Evolutionary conservation across 1,284 basidiomycete species (phyloP).

Genomic region (Trichosporon sp.): DNA sequence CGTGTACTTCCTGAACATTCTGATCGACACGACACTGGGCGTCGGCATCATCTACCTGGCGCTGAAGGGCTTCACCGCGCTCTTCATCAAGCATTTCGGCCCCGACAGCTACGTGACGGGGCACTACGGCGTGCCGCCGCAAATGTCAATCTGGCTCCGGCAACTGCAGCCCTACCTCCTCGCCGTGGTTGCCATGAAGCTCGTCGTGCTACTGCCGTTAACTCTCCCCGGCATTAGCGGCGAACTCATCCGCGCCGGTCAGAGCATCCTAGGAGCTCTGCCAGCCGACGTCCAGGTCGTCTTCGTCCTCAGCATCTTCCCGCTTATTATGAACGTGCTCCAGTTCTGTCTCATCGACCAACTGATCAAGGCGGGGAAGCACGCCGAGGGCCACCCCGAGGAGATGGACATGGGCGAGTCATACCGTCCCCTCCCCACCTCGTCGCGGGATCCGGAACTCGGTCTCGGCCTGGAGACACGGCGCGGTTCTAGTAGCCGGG

Average conservation of each 20-base stretch:
- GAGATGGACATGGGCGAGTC: slow-evolving; percentile 26
- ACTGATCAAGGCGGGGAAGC: slow-evolving; percentile 51
- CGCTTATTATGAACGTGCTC: slow-evolving; percentile 86
- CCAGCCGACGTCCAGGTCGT: slow-evolving; percentile 72
- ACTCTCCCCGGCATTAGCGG: slow-evolving; percentile 66
- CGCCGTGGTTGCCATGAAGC: slow-evolving; percentile 85
- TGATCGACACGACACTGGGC: slow-evolving; percentile 91
- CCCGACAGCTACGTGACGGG: slow-evolving; percentile 82
- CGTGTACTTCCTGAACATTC: slow-evolving; percentile 89
- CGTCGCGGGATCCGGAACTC: slow-evolving; percentile 14
- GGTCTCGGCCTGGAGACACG: slow-evolving; percentile 10
- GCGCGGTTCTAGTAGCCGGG: slow-evolving; percentile 18
- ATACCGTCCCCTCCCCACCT: slow-evolving; percentile 28
- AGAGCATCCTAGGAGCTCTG: slow-evolving; percentile 83
- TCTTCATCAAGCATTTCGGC: slow-evolving; percentile 68
- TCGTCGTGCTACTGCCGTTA: slow-evolving; percentile 72
- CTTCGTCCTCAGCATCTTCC: slow-evolving; percentile 90
- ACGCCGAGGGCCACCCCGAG: slow-evolving; percentile 22
- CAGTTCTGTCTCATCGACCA: slow-evolving; percentile 63
- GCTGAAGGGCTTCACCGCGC: slow-evolving; percentile 69
- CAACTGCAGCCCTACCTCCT: slow-evolving; percentile 86
- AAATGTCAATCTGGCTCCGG: slow-evolving; percentile 65
- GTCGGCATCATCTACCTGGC: slow-evolving; percentile 81
- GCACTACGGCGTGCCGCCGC: slow-evolving; percentile 78
- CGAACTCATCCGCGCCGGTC: slow-evolving; percentile 71